Conservation (phyloP, 2,329 filamentous ascomycete genomes). For the Xylariaceae sp. region DNA sequence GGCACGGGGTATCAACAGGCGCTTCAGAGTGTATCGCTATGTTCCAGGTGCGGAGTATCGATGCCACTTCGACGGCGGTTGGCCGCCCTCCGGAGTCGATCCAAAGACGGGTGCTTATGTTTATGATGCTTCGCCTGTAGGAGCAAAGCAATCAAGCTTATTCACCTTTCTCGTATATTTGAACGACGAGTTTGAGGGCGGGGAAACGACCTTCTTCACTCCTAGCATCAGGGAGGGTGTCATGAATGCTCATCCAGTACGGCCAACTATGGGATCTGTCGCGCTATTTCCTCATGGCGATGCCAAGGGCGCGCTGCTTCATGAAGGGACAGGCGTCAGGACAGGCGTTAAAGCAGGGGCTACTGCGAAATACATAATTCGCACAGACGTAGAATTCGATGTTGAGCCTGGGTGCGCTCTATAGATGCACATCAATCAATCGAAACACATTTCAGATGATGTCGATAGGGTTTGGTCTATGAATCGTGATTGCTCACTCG, state of each 20-base stretch:
- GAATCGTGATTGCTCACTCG: too few species aligned
- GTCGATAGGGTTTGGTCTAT: too few species aligned
- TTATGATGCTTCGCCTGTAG: slow-evolving; percentile 62
- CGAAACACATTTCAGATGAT: too few species aligned
- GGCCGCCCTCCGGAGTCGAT: slow-evolving; percentile 67
- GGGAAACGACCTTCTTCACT: slow-evolving; percentile 70
- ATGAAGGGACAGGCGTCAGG: slow-evolving; percentile 69
- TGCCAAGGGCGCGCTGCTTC: slow-evolving; percentile 60
- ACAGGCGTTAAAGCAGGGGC: too few species aligned
- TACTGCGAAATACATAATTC: slow-evolving; percentile 68
- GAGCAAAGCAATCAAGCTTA: slow-evolving; percentile 61
- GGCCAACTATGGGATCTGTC: slow-evolving; percentile 66
- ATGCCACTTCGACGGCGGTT: slow-evolving; percentile 69
- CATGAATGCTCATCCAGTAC: slow-evolving; percentile 67
- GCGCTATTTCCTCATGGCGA: slow-evolving; percentile 71
- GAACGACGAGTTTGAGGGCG: slow-evolving; percentile 69
- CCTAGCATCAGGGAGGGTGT: slow-evolving; percentile 62
- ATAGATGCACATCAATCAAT: not conserved
- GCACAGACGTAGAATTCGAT: slow-evolving; percentile 71
- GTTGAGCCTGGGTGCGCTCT: slow-evolving; percentile 34
- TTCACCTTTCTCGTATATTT: slow-evolving; percentile 70
- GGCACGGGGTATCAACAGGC: slow-evolving; percentile 63
- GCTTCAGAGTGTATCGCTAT: slow-evolving; percentile 71
- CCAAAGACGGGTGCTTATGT: slow-evolving; percentile 54
- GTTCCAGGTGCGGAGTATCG: slow-evolving; percentile 71